phyloP scores from a whole-genome alignment of 768 basidiomycete species.

The Infundibulicybe gibba region DNA sequence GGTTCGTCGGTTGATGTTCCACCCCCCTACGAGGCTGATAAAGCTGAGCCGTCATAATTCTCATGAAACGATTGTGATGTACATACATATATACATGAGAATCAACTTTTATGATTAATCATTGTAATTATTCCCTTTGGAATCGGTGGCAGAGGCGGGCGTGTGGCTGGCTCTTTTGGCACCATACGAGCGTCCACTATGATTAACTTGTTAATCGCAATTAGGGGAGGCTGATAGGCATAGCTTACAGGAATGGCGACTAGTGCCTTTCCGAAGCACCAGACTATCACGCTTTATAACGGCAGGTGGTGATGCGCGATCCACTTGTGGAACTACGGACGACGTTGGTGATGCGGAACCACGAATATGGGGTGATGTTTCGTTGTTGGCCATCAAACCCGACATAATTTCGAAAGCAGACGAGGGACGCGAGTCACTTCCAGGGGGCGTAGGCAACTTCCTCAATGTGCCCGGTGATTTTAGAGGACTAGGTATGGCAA shows the following conservation, averaged over 20 bases:
- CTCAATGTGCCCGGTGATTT: constrained; percentile 11
- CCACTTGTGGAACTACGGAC: too few relatives aligned
- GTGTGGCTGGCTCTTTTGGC: constrained; percentile 23
- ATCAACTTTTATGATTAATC: too few relatives aligned
- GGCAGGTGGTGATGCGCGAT: constrained; percentile 3
- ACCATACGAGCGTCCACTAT: too few relatives aligned
- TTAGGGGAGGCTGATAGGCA: background rate
- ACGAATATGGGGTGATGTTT: too few relatives aligned
- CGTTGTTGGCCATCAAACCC: constrained; percentile 1
- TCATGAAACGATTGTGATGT: too few relatives aligned
- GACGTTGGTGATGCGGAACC: too few relatives aligned
- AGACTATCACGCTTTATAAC: constrained; percentile 28
- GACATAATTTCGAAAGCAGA: constrained; percentile 8
- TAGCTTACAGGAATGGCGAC: constrained; percentile 20
- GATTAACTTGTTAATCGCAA: background rate
- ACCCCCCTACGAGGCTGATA: constrained; percentile 14
- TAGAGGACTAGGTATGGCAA: constrained; percentile 16
- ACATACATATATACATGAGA: too few relatives aligned
- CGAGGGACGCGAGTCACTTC: constrained; percentile 1
- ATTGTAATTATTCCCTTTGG: constrained; percentile 12
- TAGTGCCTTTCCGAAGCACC: constrained; percentile 30
- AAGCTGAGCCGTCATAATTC: background rate
- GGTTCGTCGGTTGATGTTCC: constrained; percentile 14
- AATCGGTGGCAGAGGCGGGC: constrained; percentile 26
- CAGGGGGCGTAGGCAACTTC: constrained; percentile 4